Evolutionary conservation across 2,329 filamentous ascomycete genomes (phyloP).

Genomic region (Diplocarpon rosae): DNA sequence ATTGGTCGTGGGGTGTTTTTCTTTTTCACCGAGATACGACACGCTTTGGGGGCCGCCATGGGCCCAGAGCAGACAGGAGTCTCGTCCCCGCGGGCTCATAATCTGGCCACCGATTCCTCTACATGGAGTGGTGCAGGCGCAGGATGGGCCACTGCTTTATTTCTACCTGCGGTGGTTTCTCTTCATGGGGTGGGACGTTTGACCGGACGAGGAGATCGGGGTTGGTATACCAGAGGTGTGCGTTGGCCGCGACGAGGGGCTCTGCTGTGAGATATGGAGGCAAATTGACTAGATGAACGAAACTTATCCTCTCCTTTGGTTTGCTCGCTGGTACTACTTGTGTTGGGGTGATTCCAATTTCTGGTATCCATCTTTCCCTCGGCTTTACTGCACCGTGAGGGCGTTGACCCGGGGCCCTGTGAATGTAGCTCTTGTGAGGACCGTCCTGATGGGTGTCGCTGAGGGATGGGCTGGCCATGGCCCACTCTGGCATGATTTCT

Average conservation of each 20-base stretch:
- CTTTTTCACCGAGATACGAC: background rate
- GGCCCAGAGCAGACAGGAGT: background rate
- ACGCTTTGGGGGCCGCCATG: background rate
- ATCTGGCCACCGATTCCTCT: background rate
- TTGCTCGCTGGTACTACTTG: background rate
- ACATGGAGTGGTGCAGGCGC: background rate
- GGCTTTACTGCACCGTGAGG: too few species aligned
- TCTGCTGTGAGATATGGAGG: conserved; percentile 3
- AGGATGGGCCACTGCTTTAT: background rate
- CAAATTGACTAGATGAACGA: conserved; percentile 9
- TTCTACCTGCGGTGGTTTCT: background rate
- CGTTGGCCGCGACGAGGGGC: background rate
- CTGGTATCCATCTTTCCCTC: background rate
- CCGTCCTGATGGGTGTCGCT: too few species aligned
- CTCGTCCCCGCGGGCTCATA: background rate
- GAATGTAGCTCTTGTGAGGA: too few species aligned
- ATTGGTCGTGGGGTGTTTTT: background rate
- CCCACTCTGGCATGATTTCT: too few species aligned
- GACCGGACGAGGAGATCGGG: too few species aligned
- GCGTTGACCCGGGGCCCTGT: too few species aligned
- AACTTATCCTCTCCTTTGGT: background rate
- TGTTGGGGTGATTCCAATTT: background rate
- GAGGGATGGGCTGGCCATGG: too few species aligned
- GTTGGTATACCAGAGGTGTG: too few species aligned
- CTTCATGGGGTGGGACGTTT: background rate